Evolutionary conservation across 805 yeast species (phyloP).

Genomic region (Starmerella scarabaei): DNA sequence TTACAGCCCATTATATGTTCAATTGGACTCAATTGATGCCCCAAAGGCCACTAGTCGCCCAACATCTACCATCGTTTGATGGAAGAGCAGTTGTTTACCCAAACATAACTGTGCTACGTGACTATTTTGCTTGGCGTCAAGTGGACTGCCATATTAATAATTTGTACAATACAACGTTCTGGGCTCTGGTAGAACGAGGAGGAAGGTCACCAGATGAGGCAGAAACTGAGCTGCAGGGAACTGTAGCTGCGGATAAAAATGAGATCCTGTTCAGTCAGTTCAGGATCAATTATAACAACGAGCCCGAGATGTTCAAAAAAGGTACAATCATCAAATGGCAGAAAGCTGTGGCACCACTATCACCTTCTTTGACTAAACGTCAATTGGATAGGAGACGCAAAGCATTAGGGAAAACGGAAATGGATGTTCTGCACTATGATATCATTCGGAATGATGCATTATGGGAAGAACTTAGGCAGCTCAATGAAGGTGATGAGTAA

Average conservation of each 20-base stretch:
- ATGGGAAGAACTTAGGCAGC: slow-evolving; percentile 33
- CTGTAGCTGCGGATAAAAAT: slow-evolving; percentile 72
- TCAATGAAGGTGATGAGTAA: slow-evolving; percentile 5
- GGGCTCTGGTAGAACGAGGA: slow-evolving; percentile 67
- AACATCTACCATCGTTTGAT: slow-evolving; percentile 73
- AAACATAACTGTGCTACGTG: slow-evolving; percentile 43
- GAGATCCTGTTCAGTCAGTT: slow-evolving; percentile 69
- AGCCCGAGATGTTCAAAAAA: slow-evolving; percentile 75
- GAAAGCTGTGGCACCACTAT: slow-evolving; percentile 15
- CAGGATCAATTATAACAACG: slow-evolving; percentile 81
- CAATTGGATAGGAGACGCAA: slow-evolving; percentile 42
- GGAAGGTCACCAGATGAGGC: slow-evolving; percentile 67
- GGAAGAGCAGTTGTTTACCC: slow-evolving; percentile 86
- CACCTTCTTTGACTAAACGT: slow-evolving; percentile 27
- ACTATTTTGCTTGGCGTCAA: slow-evolving; percentile 88
- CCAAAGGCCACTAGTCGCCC: slow-evolving; percentile 32
- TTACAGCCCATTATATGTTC: slow-evolving; percentile 60
- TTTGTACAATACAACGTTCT: slow-evolving; percentile 81
- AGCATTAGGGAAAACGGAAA: slow-evolving; percentile 35
- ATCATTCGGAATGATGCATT: slow-evolving; percentile 45
- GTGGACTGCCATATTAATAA: slow-evolving; percentile 93
- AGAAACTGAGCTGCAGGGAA: slow-evolving; percentile 58
- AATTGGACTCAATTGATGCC: slow-evolving; percentile 49
- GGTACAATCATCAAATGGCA: slow-evolving; percentile 58
- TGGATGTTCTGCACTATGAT: slow-evolving; percentile 42